Base-by-base conservation (phyloP, 208 protist genomes). In the Zelonia costaricensis region DNA sequence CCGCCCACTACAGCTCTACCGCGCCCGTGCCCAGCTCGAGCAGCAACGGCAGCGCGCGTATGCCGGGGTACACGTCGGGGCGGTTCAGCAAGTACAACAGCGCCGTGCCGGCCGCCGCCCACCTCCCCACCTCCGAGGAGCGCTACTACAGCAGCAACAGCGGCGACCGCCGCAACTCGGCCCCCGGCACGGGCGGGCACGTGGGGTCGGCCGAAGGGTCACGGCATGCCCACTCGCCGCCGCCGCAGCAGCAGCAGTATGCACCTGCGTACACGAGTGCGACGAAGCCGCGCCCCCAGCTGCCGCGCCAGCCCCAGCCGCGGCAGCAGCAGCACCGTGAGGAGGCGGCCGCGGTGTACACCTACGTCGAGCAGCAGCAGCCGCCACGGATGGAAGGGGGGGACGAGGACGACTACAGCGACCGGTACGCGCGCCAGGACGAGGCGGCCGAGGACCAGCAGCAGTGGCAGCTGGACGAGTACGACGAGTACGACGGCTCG, bases 81-180 rank as follows among this genome's bases (percentile, higher is more conserved):
- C 54, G 63, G 30, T 62, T 57, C 40, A 51, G 63, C 47, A 58
- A 58, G 63, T 58, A 57, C 55, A 62, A 56, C 16, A 15, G 15
- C 2, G 35, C 46, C 12, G 47, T 36, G 23, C 3, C 16, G 30
- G 7, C 46, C 25, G 25, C 40, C 60, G 12, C 59, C 43, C 2
- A 44, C 33, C 18, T 7, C 48, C 5, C 57, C 57, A 25, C 30
- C 38, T 10, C 28, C 52, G 4, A 31, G 51, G 20, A 2, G 2
- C 22, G 28, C 45, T 2, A 22, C 20, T 15, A 0, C 28, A 18
- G 10, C 30, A 45, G 43, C 44, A 18, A 33, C 57, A n/a, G 33
- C 45, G 25, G 45, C 10, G 53, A 18, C 13, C 30, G 22, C 44
- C 22, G 5, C 9, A 4, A 62, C n/a, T 5, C 28, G 28, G 31